These are phyloP conservation scores for Trichomonas tenax DNA, from an alignment of 208 protist species.

Conservation along the genomic window DNA sequence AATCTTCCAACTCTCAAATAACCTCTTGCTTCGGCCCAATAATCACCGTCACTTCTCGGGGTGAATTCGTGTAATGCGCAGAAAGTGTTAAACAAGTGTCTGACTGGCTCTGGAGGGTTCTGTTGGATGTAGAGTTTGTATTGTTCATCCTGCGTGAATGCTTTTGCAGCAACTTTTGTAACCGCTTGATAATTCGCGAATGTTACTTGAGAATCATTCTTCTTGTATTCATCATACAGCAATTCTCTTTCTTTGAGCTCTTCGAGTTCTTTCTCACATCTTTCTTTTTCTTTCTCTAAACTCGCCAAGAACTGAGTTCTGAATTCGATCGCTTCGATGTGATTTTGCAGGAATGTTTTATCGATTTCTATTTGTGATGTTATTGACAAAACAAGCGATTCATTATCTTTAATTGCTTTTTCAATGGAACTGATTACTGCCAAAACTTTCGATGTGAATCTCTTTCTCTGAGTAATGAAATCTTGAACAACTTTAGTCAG, in stretches of 20 bases:
- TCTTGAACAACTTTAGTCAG: background rate
- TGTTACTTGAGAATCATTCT: background rate
- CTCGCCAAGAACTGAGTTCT: background rate
- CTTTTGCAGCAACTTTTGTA: background rate
- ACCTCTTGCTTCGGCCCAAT: background rate
- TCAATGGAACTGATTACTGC: background rate
- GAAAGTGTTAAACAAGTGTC: background rate
- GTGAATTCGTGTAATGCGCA: background rate
- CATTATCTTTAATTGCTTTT: background rate
- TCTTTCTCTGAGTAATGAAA: background rate
- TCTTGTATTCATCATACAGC: background rate
- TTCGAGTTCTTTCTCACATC: background rate
- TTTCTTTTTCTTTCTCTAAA: background rate
- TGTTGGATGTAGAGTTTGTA: conserved; percentile 12
- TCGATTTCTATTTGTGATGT: background rate
- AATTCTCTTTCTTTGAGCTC: background rate
- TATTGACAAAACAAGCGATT: background rate
- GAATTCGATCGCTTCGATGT: background rate
- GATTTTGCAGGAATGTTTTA: background rate
- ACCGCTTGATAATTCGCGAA: background rate
- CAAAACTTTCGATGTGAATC: background rate
- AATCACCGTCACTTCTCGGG: background rate
- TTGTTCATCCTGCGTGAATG: background rate
- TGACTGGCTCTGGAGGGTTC: background rate
- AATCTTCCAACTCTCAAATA: background rate